Evolutionary conservation across 192 early-diverging fungal species (phyloP).

Genomic region (Spizellomyces sp.): DNA sequence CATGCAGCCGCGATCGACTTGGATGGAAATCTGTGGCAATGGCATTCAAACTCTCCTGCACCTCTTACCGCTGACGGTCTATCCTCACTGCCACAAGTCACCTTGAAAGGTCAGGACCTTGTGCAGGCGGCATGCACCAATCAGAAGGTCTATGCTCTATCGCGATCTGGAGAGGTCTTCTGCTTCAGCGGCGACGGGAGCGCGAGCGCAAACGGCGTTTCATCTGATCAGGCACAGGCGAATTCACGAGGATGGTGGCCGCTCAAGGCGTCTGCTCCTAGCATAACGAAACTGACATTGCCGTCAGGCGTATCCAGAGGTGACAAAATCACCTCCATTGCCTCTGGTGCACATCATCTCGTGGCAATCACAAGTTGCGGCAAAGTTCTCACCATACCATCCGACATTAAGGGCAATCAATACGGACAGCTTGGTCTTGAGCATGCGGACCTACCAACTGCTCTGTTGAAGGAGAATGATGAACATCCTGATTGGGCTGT

Average conservation of each 20-base stretch:
- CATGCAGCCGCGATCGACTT: constrained; percentile 27
- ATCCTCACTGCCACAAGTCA: background rate
- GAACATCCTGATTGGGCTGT: background rate
- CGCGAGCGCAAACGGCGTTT: background rate
- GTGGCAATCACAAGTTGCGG: constrained; percentile 38
- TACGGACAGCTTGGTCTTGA: constrained; percentile 27
- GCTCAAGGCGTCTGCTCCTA: too few species aligned
- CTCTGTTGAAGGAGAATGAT: background rate
- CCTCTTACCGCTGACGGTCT: background rate
- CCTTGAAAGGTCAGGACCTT: constrained; percentile 22
- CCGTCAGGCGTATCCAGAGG: background rate
- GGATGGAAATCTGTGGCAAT: constrained; percentile 25
- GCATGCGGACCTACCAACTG: background rate
- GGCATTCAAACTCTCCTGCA: background rate
- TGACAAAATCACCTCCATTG: constrained; percentile 27
- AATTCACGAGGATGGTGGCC: too few species aligned
- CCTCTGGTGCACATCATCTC: constrained; percentile 34
- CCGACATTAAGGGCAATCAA: constrained; percentile 18
- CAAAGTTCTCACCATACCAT: constrained; percentile 20
- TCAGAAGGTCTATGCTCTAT: constrained; percentile 19
- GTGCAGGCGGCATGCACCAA: constrained; percentile 28
- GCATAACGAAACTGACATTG: background rate
- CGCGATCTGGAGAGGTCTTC: constrained; percentile 13
- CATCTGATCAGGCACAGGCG: too few species aligned
- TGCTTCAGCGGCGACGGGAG: background rate